These are phyloP conservation scores for Gnaphalium uliginosum DNA, from an alignment of 129 eudicot genomes.

Conservation along the genomic window DNA sequence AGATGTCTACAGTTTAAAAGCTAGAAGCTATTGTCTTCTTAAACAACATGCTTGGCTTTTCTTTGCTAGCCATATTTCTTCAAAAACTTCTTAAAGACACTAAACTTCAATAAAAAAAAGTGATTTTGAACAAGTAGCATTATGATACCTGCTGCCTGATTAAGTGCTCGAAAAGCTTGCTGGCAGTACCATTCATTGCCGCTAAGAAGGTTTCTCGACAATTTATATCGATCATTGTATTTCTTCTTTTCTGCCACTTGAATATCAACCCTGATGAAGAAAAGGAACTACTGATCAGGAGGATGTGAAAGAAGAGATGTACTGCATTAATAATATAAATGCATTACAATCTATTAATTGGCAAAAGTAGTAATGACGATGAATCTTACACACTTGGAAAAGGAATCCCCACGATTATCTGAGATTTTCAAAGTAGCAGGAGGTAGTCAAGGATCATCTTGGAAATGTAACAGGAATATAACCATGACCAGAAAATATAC, in stretches of 20 bases:
- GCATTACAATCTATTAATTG: slow-evolving; percentile 6
- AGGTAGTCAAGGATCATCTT: slow-evolving; percentile 30
- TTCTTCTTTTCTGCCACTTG: slow-evolving; percentile 88
- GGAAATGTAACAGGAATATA: not conserved
- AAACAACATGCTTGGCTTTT: no score
- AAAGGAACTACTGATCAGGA: slow-evolving; percentile 23
- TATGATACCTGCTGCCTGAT: slow-evolving; percentile 90
- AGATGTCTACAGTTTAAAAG: no score
- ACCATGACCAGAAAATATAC: slow-evolving; percentile 3
- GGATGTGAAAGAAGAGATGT: slow-evolving; percentile 11
- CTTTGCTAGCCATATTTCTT: not conserved
- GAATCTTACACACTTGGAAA: slow-evolving; percentile 84
- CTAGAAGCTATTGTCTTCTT: no score
- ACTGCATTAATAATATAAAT: slow-evolving; percentile 12
- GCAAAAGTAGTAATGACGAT: slow-evolving; percentile 4
- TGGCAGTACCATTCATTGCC: slow-evolving; percentile 97
- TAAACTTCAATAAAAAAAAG: not conserved
- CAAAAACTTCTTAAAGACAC: not conserved
- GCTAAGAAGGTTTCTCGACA: slow-evolving; percentile 67
- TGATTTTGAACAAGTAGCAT: not conserved
- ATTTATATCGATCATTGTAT: slow-evolving; percentile 65
- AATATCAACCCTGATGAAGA: slow-evolving; percentile 60
- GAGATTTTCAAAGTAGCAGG: slow-evolving; percentile 46
- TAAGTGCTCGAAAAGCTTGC: slow-evolving; percentile 92
- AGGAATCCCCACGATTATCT: slow-evolving; percentile 96